Conservation (phyloP, 176 grass and related monocot species). For the Areca catechu region DNA sequence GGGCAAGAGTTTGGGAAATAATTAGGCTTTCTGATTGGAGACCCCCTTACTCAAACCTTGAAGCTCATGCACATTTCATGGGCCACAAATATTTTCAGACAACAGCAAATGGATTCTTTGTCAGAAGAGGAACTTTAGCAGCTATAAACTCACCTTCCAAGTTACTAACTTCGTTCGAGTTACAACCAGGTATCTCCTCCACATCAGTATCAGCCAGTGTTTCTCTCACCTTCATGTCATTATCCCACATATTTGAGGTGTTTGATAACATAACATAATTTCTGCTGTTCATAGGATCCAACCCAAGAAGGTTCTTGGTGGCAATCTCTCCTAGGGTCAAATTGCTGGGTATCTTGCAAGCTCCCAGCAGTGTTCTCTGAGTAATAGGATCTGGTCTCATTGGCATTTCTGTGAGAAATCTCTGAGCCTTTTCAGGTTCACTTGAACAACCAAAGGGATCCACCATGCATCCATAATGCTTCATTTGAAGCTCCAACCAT, state of each 20-base stretch:
- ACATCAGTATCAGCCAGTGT: slow-evolving; percentile 19
- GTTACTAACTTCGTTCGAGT: slow-evolving; percentile 13
- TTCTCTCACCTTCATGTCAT: slow-evolving; percentile 26
- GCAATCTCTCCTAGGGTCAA: slow-evolving; percentile 27
- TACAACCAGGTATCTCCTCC: slow-evolving; percentile 32
- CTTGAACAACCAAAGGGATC: slow-evolving; percentile 36
- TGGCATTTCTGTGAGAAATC: slow-evolving; percentile 33
- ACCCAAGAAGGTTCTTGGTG: slow-evolving; percentile 27
- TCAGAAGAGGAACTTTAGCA: not conserved
- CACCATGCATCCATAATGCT: slow-evolving; percentile 34
- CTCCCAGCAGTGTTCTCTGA: slow-evolving; percentile 44
- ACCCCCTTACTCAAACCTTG: too few species aligned
- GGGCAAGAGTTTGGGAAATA: too few species aligned
- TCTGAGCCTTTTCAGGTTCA: slow-evolving; percentile 23
- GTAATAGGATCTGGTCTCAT: slow-evolving; percentile 28
- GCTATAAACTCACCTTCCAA: not conserved
- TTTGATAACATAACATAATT: slow-evolving; percentile 32
- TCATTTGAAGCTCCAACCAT: slow-evolving; percentile 44
- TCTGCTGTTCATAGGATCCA: slow-evolving; percentile 30
- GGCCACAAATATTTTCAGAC: too few species aligned
- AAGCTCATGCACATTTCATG: too few species aligned
- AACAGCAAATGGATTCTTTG: too few species aligned
- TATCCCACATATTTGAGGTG: slow-evolving; percentile 30
- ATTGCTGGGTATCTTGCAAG: slow-evolving; percentile 29
- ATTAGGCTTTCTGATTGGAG: too few species aligned